A percentile compares a stretch with the other conserved stretches of the same genome.
Evolutionary conservation across 2,329 filamentous ascomycete species (phyloP).

Genomic region (Aureobasidium subglaciale): DNA sequence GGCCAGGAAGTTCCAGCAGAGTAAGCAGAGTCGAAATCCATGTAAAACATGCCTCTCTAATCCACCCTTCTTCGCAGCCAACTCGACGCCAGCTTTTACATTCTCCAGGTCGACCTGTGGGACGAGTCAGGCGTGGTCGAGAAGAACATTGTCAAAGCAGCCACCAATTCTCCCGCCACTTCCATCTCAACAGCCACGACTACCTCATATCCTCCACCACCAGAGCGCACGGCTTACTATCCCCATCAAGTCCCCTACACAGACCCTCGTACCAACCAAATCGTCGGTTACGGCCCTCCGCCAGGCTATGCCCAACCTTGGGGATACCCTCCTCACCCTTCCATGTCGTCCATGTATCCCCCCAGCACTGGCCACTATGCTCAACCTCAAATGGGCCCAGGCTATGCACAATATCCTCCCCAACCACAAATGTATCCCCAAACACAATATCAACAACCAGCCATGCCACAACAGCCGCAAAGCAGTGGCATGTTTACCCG

Average conservation of each 20-base stretch:
- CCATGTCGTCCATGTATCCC: conserved; percentile 5
- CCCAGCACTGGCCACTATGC: background rate
- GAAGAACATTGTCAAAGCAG: conserved; percentile 63
- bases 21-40: conserved; percentile 6
- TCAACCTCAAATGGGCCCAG: conserved; percentile 7
- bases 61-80: conserved; percentile 28
- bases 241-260: conserved; percentile 15
- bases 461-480: conserved; percentile 23
- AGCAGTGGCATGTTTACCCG: conserved; percentile 84
- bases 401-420: conserved; percentile 16
- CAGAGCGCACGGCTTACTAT: conserved; percentile 20
- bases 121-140: conserved; percentile 53
- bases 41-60: background rate
- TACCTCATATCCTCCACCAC: conserved; percentile 62
- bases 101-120: conserved; percentile 65
- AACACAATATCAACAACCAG: background rate
- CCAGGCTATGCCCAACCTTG: background rate
- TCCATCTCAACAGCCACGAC: conserved; percentile 77
- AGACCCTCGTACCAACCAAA: conserved; percentile 3
- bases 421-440: conserved; percentile 8
- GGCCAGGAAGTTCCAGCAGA: conserved; percentile 65
- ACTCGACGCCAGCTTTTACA: conserved; percentile 60
- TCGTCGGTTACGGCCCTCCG: background rate
- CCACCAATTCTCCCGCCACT: conserved; percentile 52
- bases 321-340: background rate